These are phyloP conservation scores for Colletotrichum theobromicola DNA, from an alignment of 2,329 filamentous ascomycete genomes.

Conservation along the genomic window DNA sequence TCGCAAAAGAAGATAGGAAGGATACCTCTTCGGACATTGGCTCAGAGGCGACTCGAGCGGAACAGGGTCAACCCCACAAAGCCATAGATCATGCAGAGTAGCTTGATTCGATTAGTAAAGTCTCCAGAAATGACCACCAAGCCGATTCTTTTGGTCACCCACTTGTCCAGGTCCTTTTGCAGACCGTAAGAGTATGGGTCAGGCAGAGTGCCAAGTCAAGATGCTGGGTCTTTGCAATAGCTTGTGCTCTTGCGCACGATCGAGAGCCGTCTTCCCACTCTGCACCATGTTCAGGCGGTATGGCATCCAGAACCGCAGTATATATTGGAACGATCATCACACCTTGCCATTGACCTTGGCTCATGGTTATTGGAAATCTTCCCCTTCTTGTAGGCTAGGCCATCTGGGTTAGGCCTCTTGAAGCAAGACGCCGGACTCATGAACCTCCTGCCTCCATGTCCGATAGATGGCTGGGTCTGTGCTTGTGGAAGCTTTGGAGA, in stretches of 20 bases:
- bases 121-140: background rate
- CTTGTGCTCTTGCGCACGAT: background rate
- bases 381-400: background rate
- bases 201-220: background rate
- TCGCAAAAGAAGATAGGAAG: slow-evolving; percentile 18
- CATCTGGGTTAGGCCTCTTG: background rate
- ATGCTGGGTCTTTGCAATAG: background rate
- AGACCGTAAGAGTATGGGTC: background rate
- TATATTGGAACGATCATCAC: background rate
- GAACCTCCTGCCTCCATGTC: background rate
- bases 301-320: background rate
- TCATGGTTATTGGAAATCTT: background rate
- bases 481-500: background rate
- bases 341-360: background rate
- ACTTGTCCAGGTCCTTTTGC: background rate
- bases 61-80: background rate
- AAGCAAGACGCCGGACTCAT: background rate
- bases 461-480: background rate
- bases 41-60: background rate
- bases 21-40: background rate
- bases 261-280: background rate
- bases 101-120: background rate
- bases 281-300: background rate
- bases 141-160: background rate
- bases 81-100: background rate